Percentiles rank a stretch among this genome's conserved stretches.
Conservation (phyloP, 192 early-diverging fungal species). For the Coemansia sp. region DNA sequence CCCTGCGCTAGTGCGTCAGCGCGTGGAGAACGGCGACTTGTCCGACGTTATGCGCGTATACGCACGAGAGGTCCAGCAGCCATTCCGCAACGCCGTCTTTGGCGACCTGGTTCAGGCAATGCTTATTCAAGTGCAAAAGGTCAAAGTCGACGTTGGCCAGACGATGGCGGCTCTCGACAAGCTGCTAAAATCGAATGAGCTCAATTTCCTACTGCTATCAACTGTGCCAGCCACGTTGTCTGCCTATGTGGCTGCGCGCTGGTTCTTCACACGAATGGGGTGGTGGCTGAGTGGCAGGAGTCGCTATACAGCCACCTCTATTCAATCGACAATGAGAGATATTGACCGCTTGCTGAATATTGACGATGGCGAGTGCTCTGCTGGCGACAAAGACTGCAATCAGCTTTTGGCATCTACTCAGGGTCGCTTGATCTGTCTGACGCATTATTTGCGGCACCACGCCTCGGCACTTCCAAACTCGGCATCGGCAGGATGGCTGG, state of each 20-base stretch:
- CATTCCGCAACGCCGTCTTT: slow-evolving; percentile 52
- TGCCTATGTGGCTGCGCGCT: slow-evolving; percentile 51
- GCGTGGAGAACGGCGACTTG: slow-evolving; percentile 77
- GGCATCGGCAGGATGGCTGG: slow-evolving; percentile 18
- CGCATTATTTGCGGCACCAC: slow-evolving; percentile 63
- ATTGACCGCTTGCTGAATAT: slow-evolving; percentile 61
- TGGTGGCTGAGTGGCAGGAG: slow-evolving; percentile 41
- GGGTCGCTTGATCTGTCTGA: slow-evolving; percentile 46
- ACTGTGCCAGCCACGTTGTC: slow-evolving; percentile 70
- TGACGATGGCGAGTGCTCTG: slow-evolving; percentile 6
- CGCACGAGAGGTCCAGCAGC: slow-evolving; percentile 66
- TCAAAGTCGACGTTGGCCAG: slow-evolving; percentile 89
- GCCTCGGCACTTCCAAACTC: slow-evolving; percentile 33
- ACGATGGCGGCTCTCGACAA: slow-evolving; percentile 92
- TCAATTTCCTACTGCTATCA: slow-evolving; percentile 90
- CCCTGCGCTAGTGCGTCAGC: slow-evolving; percentile 51
- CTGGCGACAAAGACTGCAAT: not conserved
- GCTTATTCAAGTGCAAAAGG: slow-evolving; percentile 87
- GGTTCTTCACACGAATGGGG: slow-evolving; percentile 37
- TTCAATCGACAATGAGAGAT: slow-evolving; percentile 56
- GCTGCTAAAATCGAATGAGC: slow-evolving; percentile 88
- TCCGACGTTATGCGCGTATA: slow-evolving; percentile 75
- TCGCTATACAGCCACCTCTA: slow-evolving; percentile 45
- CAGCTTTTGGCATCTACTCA: slow-evolving; percentile 16
- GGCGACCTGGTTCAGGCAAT: slow-evolving; percentile 71